phyloP scores from a whole-genome alignment of 352 stramenopile species.

The Globisporangium acanthophoron region DNA sequence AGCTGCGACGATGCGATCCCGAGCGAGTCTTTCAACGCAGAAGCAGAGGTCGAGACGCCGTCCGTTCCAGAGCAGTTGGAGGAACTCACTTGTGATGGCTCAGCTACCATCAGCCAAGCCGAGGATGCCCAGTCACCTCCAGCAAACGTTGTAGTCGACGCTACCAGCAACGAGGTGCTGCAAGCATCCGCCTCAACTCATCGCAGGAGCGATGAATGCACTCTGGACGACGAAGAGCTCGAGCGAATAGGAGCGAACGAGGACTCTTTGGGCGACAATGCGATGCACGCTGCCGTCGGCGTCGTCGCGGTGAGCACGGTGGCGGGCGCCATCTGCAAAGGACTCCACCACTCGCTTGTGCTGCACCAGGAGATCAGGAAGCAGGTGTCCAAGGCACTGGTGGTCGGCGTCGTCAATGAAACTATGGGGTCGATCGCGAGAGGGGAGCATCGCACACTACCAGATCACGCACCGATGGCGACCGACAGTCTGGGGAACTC shows the following conservation, averaged over 20 bases:
- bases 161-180: background rate
- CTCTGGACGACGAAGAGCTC: too few relatives aligned
- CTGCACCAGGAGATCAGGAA: background rate
- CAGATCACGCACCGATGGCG: background rate
- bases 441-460: background rate
- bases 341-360: conserved; percentile 1
- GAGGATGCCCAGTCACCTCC: background rate
- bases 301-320: background rate
- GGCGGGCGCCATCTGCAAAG: background rate
- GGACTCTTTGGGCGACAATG: background rate
- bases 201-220: too few relatives aligned
- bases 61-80: background rate
- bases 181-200: background rate
- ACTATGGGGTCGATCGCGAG: background rate
- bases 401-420: background rate
- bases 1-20: too few relatives aligned
- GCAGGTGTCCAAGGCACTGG: background rate
- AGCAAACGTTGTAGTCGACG: background rate
- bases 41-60: too few relatives aligned
- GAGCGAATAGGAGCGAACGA: background rate
- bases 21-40: too few relatives aligned
- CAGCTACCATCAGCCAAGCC: background rate
- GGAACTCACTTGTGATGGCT: background rate
- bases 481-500: background rate
- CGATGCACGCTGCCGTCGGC: background rate